Percentiles rank a stretch among this genome's conserved stretches.
Conservation (phyloP, 2,329 filamentous ascomycete species). For the Magnaporthiopsis incrustans region DNA sequence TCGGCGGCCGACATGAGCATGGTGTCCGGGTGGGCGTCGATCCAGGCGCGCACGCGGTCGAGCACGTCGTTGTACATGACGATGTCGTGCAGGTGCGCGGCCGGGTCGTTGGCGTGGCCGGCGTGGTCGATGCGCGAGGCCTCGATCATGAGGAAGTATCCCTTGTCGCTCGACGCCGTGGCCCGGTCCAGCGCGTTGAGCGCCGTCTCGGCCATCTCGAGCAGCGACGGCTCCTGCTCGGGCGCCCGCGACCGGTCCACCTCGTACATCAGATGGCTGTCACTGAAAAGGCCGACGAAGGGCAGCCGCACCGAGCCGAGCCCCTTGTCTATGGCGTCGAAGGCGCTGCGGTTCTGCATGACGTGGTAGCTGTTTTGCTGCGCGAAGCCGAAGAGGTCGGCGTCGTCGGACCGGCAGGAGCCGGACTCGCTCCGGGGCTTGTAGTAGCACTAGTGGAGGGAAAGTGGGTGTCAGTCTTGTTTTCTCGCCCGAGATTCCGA, state of each 20-base stretch:
- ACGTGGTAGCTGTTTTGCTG: slow-evolving; percentile 25
- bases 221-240: slow-evolving; percentile 27
- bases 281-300: slow-evolving; percentile 30
- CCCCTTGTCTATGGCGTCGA: slow-evolving; percentile 22
- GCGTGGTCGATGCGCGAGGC: slow-evolving; percentile 29
- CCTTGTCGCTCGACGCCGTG: slow-evolving; percentile 22
- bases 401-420: slow-evolving; percentile 28
- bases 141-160: slow-evolving; percentile 32
- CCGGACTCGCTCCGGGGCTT: slow-evolving; percentile 26
- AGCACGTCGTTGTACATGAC: slow-evolving; percentile 31
- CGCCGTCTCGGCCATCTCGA: slow-evolving; percentile 30
- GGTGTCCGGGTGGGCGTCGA: slow-evolving; percentile 29
- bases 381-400: slow-evolving; percentile 27
- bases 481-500: too few relatives aligned
- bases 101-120: slow-evolving; percentile 44
- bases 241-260: slow-evolving; percentile 24
- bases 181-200: slow-evolving; percentile 27
- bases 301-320: slow-evolving; percentile 22
- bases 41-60: slow-evolving; percentile 27
- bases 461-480: background rate
- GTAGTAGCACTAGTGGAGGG: slow-evolving; percentile 24
- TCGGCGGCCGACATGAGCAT: slow-evolving; percentile 31
- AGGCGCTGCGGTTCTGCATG: slow-evolving; percentile 25
- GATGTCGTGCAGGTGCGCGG: slow-evolving; percentile 39
- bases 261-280: slow-evolving; percentile 26